These are phyloP conservation scores for Plasmodium falciparum DNA, from an alignment of 169 alveolate genomes.

Conservation along the genomic window DNA sequence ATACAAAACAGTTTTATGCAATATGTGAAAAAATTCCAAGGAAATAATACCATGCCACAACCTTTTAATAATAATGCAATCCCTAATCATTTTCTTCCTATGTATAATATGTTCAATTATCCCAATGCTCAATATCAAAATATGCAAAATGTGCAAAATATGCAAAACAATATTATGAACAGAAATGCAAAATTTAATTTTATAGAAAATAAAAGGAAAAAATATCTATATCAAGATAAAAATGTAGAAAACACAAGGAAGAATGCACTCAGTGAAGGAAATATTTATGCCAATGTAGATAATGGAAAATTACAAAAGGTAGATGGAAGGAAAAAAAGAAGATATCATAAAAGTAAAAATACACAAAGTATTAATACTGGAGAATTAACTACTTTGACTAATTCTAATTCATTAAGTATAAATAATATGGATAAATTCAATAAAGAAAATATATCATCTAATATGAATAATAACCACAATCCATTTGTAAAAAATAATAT, in stretches of 20 bases:
- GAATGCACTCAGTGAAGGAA: not conserved
- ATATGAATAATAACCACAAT: too few relatives aligned
- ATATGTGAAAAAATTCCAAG: slow-evolving; percentile 6
- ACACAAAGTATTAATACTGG: too few relatives aligned
- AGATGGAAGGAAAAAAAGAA: slow-evolving; percentile 52
- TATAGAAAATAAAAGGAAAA: slow-evolving; percentile 31
- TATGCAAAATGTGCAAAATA: not conserved
- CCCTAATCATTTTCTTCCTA: not conserved
- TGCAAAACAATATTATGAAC: not conserved
- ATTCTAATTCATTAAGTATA: too few relatives aligned
- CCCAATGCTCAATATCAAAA: too few relatives aligned
- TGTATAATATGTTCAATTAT: too few relatives aligned
- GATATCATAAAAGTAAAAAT: not conserved
- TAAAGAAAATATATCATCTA: too few relatives aligned
- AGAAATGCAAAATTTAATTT: slow-evolving; percentile 16
- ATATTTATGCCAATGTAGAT: not conserved
- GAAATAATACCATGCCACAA: not conserved
- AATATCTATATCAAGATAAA: slow-evolving; percentile 16
- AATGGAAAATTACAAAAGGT: not conserved
- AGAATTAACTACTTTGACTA: too few relatives aligned
- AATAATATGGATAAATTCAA: too few relatives aligned
- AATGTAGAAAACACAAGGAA: not conserved
- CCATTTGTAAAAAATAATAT: too few relatives aligned
- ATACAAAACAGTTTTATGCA: slow-evolving; percentile 27
- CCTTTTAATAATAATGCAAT: slow-evolving; percentile 4